phyloP scores from a whole-genome alignment of 768 basidiomycete genomes.

The Mycena floridula region DNA sequence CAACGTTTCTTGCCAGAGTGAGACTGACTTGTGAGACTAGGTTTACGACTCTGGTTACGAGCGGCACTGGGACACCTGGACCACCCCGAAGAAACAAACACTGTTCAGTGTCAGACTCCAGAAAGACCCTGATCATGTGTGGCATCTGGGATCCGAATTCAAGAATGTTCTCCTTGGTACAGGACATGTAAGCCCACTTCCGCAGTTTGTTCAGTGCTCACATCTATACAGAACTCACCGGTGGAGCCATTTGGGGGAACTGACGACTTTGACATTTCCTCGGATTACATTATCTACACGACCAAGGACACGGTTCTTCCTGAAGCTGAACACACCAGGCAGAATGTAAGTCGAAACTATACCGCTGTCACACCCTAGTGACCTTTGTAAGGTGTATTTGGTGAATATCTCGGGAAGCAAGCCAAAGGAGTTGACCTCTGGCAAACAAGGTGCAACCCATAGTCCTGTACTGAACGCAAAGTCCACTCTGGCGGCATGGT shows the following conservation, averaged over 20 bases:
- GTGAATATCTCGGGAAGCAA: conserved; percentile 48
- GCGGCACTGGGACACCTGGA: conserved; percentile 79
- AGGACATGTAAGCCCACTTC: conserved; percentile 47
- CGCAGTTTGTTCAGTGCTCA: conserved; percentile 1
- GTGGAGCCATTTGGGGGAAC: conserved; percentile 86
- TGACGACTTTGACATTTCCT: conserved; percentile 74
- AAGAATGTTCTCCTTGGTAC: conserved; percentile 61
- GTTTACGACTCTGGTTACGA: conserved; percentile 66
- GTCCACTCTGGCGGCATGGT: conserved; percentile 78
- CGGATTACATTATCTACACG: conserved; percentile 70
- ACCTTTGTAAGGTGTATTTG: conserved; percentile 52
- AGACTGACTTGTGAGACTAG: too few species aligned
- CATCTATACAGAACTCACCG: conserved; percentile 50
- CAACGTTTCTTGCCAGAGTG: too few species aligned
- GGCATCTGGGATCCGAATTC: conserved; percentile 48
- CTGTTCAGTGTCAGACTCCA: conserved; percentile 64
- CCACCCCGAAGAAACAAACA: conserved; percentile 60
- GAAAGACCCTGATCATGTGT: conserved; percentile 41
- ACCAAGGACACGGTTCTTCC: conserved; percentile 78
- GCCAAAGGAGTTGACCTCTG: conserved; percentile 71
- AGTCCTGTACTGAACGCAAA: conserved; percentile 62
- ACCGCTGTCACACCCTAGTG: background rate
- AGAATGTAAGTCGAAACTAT: conserved; percentile 47
- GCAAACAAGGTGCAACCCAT: conserved; percentile 78
- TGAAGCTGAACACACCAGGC: conserved; percentile 83